These are phyloP conservation scores for Trypanosoma grayi DNA, from an alignment of 208 protist species.

Conservation along the genomic window DNA sequence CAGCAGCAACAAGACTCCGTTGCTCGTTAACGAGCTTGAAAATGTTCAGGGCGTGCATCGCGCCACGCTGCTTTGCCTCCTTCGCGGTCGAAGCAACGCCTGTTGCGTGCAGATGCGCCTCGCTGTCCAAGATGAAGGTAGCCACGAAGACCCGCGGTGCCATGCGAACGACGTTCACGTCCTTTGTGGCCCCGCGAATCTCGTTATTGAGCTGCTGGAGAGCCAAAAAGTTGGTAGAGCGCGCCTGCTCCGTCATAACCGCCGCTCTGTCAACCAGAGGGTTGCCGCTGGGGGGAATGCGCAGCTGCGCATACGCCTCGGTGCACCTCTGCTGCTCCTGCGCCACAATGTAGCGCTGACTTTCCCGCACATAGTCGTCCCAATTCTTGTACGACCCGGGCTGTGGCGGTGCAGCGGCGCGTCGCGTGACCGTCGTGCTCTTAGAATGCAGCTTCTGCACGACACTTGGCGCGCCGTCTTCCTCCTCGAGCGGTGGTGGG, in stretches of 20 bases:
- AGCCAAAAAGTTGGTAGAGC: constrained; percentile 9
- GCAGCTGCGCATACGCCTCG: constrained; percentile 22
- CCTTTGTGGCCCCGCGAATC: constrained; percentile 26
- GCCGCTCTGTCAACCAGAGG: constrained; percentile 51
- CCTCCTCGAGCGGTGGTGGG: constrained; percentile 15
- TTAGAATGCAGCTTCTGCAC: no score
- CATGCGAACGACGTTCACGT: constrained; percentile 34
- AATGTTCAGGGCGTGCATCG: constrained; percentile 59
- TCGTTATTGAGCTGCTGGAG: constrained; percentile 50
- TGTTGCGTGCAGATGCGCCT: constrained; percentile 34
- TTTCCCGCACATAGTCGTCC: constrained; percentile 41
- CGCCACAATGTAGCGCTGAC: constrained; percentile 30
- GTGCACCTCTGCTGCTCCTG: constrained; percentile 5
- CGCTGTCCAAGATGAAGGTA: constrained; percentile 44
- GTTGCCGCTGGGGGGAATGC: constrained; percentile 42
- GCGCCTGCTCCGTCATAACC: constrained; percentile 28
- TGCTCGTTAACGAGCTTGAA: constrained; percentile 27
- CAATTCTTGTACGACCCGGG: constrained; percentile 29
- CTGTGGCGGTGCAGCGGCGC: constrained; percentile 8
- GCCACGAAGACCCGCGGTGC: constrained; percentile 36
- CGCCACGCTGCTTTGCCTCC: constrained; percentile 54
- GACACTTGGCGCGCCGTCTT: no score
- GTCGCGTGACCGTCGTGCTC: no score
- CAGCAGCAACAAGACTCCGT: background rate
- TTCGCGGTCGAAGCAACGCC: constrained; percentile 47